These are phyloP conservation scores for Phallus indusiatus DNA, from an alignment of 768 basidiomycete genomes.

Conservation along the genomic window DNA sequence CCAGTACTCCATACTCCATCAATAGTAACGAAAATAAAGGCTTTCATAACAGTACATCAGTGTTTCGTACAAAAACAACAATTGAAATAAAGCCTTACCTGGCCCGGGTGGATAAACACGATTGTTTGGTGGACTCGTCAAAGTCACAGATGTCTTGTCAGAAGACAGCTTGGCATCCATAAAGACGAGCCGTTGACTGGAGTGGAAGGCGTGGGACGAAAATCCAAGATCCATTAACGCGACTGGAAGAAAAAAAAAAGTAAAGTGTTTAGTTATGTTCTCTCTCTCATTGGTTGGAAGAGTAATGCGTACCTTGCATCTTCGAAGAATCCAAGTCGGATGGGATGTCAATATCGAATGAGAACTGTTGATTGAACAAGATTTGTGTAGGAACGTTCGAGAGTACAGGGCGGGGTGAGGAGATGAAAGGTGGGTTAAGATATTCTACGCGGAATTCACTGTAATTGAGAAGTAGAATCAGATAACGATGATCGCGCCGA, in stretches of 20 bases:
- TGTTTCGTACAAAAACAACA: not conserved
- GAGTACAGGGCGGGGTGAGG: constrained; percentile 24
- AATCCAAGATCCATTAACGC: constrained; percentile 28
- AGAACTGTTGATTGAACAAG: constrained; percentile 26
- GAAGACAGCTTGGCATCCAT: constrained; percentile 21
- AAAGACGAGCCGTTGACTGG: constrained; percentile 26
- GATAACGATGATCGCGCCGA: constrained; percentile 10
- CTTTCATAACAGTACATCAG: not conserved
- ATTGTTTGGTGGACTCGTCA: constrained; percentile 28
- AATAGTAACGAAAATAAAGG: constrained; percentile 2
- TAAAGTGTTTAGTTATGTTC: not conserved
- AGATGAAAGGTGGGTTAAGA: constrained; percentile 34
- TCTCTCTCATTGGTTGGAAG: not conserved
- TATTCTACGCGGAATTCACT: constrained; percentile 34
- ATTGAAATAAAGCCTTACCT: constrained; percentile 21
- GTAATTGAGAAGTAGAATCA: not conserved
- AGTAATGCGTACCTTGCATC: constrained; percentile 4
- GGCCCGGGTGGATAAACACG: constrained; percentile 26
- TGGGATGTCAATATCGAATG: constrained; percentile 26
- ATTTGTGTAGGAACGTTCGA: constrained; percentile 28
- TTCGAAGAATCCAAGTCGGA: constrained; percentile 12
- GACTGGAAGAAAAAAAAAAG: constrained; percentile 13
- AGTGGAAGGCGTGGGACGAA: constrained; percentile 29
- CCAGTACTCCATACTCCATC: not conserved
- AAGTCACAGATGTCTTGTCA: constrained; percentile 22